Base-by-base conservation (phyloP, 495 filamentous ascomycete genomes). In the Stereocaulon alpinum region DNA sequence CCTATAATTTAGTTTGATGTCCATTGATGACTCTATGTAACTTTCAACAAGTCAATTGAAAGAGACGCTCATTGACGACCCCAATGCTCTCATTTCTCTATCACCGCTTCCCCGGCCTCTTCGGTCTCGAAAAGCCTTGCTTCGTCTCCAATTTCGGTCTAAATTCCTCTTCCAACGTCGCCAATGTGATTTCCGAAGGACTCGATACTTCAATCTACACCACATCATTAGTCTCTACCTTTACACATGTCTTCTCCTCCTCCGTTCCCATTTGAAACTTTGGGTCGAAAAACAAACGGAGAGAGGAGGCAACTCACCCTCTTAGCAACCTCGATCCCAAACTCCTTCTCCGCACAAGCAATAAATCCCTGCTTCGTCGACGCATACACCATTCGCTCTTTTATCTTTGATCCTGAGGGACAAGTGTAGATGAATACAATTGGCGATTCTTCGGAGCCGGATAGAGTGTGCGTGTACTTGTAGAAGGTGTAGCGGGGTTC, bases 401-500 rank as follows among this genome's bases (percentile, higher is more conserved):
- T 95, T 74, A 97, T 88, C 64, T 86, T 88, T 0, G 84, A 82
- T 4, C 73, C 81, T 3, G 80, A 77, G 4, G 93, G 93, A 67
- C 92, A 96, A 7, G 91, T 96, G 72, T 96, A 97, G 67, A 97
- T 85, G 76, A 97, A 98, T 32, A 96, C 77, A 37, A 97, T 78
- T 6, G 84, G 79, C 6, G 82, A 79, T 53, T 79, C 79, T 56
- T 80, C 74, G 41, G 71, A 70, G 10, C 77, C 80, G n/a, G 76
- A 73, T 60, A 77, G 72, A 6, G 69, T 68, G 58, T 86, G 75
- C 20, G 62, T 63, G 67, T 86, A 88, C 51, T 84, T 82, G 77
- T 89, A 98, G 74, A 96, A 96, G 6, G 88, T 88, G 72, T 95
- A 97, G 42, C 90, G 80, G 11, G 93, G 92, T 61, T 91, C 86